Evolutionary conservation across 2,329 filamentous ascomycete species (phyloP).

Genomic region (Thielaviopsis euricoi): DNA sequence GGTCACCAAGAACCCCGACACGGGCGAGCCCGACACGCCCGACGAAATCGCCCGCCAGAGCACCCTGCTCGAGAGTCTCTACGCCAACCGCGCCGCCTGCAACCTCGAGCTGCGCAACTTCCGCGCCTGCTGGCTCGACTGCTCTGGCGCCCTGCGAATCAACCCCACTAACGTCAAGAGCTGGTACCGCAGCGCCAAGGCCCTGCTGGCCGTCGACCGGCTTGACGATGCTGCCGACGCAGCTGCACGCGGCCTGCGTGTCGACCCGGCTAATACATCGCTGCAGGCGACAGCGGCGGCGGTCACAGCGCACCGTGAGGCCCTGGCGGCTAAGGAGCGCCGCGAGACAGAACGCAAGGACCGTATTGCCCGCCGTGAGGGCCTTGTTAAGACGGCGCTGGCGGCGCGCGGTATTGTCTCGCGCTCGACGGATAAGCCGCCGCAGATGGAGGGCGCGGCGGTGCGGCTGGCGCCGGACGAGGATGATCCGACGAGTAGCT

Average conservation of each 20-base stretch:
- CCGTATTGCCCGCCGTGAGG: conserved; percentile 36
- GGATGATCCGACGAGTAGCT: conserved; percentile 42
- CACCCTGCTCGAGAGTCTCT: conserved; percentile 54
- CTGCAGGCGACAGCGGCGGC: conserved; percentile 46
- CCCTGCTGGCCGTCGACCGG: conserved; percentile 64
- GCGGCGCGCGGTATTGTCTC: conserved; percentile 52
- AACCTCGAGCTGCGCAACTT: conserved; percentile 82
- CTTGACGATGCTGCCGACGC: conserved; percentile 67
- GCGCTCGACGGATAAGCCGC: conserved; percentile 51
- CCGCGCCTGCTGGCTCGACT: conserved; percentile 71
- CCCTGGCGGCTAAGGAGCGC: conserved; percentile 36
- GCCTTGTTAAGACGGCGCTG: conserved; percentile 49
- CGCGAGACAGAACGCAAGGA: conserved; percentile 39
- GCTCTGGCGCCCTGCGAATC: conserved; percentile 59
- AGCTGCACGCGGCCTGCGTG: conserved; percentile 51
- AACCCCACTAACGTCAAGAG: conserved; percentile 78
- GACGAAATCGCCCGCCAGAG: conserved; percentile 45
- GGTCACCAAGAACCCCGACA: conserved; percentile 17
- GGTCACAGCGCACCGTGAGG: conserved; percentile 41
- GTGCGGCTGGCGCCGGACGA: conserved; percentile 56
- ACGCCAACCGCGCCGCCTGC: conserved; percentile 78
- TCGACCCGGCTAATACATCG: conserved; percentile 55
- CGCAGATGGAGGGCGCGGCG: conserved; percentile 73
- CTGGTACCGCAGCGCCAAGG: conserved; percentile 67
- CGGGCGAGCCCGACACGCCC: conserved; percentile 22